A percentile compares a stretch with the other conserved stretches of the same genome.
These are phyloP conservation scores for Acer yangbiense DNA, from an alignment of 345 rosid species.

Conservation along the genomic window DNA sequence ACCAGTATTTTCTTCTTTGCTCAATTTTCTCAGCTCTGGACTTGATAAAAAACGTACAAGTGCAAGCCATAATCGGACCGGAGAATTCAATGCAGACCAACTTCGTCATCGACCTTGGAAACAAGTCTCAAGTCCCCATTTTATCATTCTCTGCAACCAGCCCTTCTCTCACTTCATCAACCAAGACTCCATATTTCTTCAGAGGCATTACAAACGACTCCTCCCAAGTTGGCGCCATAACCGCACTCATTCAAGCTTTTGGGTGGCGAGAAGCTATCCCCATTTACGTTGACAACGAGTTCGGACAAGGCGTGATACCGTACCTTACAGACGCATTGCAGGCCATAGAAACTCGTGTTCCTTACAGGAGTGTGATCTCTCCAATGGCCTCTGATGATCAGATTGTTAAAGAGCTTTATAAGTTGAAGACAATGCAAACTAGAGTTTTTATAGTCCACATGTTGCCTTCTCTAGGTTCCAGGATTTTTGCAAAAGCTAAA, in stretches of 20 bases:
- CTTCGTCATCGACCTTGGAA: conserved; percentile 44
- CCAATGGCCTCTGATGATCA: conserved; percentile 43
- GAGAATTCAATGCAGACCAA: conserved; percentile 40
- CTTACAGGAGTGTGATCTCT: conserved; percentile 44
- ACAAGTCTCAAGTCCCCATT: conserved; percentile 48
- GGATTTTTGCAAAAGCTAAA: conserved; percentile 45
- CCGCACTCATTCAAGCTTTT: conserved; percentile 39
- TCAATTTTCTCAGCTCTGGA: conserved; percentile 39
- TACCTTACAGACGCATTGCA: conserved; percentile 46
- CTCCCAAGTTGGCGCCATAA: conserved; percentile 45
- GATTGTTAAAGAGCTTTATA: conserved; percentile 51
- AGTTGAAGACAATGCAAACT: conserved; percentile 48
- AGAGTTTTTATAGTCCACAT: conserved; percentile 61
- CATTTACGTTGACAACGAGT: conserved; percentile 45
- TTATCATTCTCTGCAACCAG: conserved; percentile 51
- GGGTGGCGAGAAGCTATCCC: conserved; percentile 60
- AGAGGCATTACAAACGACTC: conserved; percentile 43
- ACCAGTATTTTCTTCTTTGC: background rate
- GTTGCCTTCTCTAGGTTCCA: conserved; percentile 33
- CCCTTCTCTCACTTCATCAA: conserved; percentile 37
- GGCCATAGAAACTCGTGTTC: conserved; percentile 38
- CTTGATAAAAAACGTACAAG: conserved; percentile 47
- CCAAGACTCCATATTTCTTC: conserved; percentile 49
- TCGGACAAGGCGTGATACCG: conserved; percentile 52
- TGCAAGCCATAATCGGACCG: conserved; percentile 58